Base-by-base conservation (phyloP, 1,139 yeast genomes). In the Hemisphaericaspora lyxosophila region DNA sequence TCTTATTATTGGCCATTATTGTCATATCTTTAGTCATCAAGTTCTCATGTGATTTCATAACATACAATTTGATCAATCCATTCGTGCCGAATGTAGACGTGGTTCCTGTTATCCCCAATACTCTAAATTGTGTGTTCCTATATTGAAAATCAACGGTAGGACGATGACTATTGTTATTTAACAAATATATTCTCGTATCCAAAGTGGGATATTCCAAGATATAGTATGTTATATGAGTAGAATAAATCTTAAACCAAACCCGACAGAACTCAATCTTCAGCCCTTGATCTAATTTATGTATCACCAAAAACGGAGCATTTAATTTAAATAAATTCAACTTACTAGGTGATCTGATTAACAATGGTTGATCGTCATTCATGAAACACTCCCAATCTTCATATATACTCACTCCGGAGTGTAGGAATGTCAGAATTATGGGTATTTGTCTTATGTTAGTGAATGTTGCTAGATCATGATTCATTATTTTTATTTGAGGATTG, bases 31-130 rank as follows among this genome's bases (percentile, higher is more conserved):
- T 65, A 5, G 57, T 48, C 7, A 66, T 53, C 11, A 59, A 46
- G 9, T 51, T 50, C 12, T 60, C 48, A 7, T 46, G 36, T 2
- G 48, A 42, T 11, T 49, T 42, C 53, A 69, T 50, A 6, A 64
- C 55, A 36, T 46, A 59, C 24, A 64, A 37, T 34, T 59, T 55
- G 27, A 67, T 51, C 9, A 59, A 47, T 1, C 68, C 64, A 36
- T 58, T 62, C 3, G 44, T 38, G 7, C 71, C 72, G 43, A 67
- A 66, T 1, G 72, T 64, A 7, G 73, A 64, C 2, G 70, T 51
- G 3, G 67, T 62, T 0, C 71, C 72, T 3, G 70, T 57, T 1
- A 64, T 57, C 0, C 74, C 74, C 26, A 48, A 41, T 3, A 65
- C 50, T 20, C 75, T 52, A 19, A 68, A 49, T 38, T 63, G 63